Conservation (phyloP, 371 early-diverging fungal genomes). For the Rhizomucor miehei region DNA sequence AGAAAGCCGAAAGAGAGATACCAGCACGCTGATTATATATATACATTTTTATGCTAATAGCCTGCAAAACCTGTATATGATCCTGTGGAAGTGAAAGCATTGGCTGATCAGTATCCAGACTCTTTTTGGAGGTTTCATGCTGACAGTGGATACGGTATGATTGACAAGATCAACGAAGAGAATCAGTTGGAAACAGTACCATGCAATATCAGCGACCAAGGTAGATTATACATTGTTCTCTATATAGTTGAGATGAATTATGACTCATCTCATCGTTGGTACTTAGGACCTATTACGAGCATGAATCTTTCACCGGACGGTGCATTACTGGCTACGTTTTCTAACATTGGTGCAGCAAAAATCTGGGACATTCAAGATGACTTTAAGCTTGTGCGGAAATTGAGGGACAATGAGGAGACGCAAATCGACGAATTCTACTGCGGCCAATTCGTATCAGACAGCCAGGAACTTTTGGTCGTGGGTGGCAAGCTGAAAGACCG, state of each 20-base stretch:
- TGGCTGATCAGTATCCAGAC: constrained; percentile 36
- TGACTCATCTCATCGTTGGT: no score
- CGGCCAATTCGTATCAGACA: constrained; percentile 65
- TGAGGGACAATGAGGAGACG: constrained; percentile 72
- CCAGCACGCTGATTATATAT: neutral
- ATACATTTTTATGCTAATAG: neutral
- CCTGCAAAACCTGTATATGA: constrained; percentile 27
- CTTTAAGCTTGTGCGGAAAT: constrained; percentile 61
- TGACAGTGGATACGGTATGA: constrained; percentile 16
- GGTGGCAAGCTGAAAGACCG: constrained; percentile 75
- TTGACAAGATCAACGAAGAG: constrained; percentile 57
- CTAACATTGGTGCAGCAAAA: constrained; percentile 72
- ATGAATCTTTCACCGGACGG: constrained; percentile 84
- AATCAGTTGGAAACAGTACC: constrained; percentile 57
- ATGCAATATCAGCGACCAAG: constrained; percentile 49
- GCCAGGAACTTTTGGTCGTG: constrained; percentile 22
- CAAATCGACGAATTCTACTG: constrained; percentile 91
- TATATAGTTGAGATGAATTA: neutral
- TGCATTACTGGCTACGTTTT: constrained; percentile 79
- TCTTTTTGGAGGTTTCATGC: constrained; percentile 22
- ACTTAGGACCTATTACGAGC: constrained; percentile 66
- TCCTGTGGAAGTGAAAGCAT: constrained; percentile 34
- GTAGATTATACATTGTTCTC: constrained; percentile 3
- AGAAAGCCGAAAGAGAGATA: no score
- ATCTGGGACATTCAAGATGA: constrained; percentile 78